Conservation (phyloP, 2,329 filamentous ascomycete genomes). For the Penicillium sp. region DNA sequence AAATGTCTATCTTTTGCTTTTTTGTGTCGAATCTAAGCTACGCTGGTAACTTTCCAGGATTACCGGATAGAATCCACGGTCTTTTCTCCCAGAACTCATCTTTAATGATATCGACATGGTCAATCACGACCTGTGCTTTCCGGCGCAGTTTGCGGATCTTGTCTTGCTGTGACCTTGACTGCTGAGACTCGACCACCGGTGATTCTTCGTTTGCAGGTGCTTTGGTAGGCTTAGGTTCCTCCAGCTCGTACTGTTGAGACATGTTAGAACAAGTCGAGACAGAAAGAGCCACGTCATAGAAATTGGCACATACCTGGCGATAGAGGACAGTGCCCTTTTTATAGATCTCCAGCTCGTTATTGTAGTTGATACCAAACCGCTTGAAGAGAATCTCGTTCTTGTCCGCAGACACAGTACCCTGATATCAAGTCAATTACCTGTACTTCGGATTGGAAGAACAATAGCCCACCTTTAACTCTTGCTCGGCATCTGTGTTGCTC, state of each 20-base stretch:
- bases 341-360: slow-evolving; percentile 89
- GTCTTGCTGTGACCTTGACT: slow-evolving; percentile 78
- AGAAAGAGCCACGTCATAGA: not conserved
- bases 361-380: slow-evolving; percentile 91
- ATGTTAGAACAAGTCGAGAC: not conserved
- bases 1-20: slow-evolving; percentile 7
- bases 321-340: slow-evolving; percentile 92
- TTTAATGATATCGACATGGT: slow-evolving; percentile 91
- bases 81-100: slow-evolving; percentile 89
- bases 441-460: not conserved
- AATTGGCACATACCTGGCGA: slow-evolving; percentile 60
- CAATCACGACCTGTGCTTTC: slow-evolving; percentile 77
- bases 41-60: slow-evolving; percentile 68
- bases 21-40: slow-evolving; percentile 13
- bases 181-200: slow-evolving; percentile 44
- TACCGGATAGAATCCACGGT: slow-evolving; percentile 79
- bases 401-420: slow-evolving; percentile 81
- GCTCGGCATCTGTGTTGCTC: slow-evolving; percentile 75
- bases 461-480: slow-evolving; percentile 65
- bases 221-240: slow-evolving; percentile 52
- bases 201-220: slow-evolving; percentile 18
- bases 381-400: slow-evolving; percentile 97
- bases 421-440: slow-evolving; percentile 6
- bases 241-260: slow-evolving; percentile 63
- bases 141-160: slow-evolving; percentile 76